Percentiles rank a stretch among this genome's conserved stretches.
These are phyloP conservation scores for Lipomyces mesembrius DNA, from an alignment of 805 yeast genomes.

Conservation along the genomic window DNA sequence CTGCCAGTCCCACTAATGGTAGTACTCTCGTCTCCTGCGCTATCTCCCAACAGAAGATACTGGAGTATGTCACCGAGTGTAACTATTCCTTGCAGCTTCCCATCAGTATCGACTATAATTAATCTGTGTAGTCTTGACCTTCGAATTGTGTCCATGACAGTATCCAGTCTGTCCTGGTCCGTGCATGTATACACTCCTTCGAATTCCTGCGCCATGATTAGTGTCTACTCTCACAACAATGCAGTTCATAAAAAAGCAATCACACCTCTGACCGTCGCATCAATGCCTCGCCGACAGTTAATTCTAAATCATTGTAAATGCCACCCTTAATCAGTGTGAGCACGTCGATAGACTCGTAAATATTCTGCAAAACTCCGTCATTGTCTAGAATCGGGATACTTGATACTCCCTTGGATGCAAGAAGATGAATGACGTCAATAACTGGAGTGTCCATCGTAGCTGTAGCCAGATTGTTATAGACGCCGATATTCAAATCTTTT, in stretches of 20 bases:
- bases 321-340: constrained; percentile 92
- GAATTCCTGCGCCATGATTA: constrained; percentile 57
- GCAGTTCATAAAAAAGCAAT: neutral
- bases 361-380: constrained; percentile 70
- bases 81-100: constrained; percentile 75
- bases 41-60: constrained; percentile 72
- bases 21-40: neutral
- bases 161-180: constrained; percentile 78
- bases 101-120: constrained; percentile 80
- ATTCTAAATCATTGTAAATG: constrained; percentile 82
- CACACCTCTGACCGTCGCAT: constrained; percentile 77
- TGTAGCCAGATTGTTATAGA: constrained; percentile 63
- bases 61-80: constrained; percentile 88
- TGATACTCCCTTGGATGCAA: constrained; percentile 80
- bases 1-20: neutral
- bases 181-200: constrained; percentile 98
- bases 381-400: constrained; percentile 93
- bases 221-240: neutral
- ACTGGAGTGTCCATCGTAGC: constrained; percentile 92
- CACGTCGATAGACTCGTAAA: constrained; percentile 95
- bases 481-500: constrained; percentile 67
- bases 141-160: constrained; percentile 90
- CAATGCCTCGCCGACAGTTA: constrained; percentile 94
- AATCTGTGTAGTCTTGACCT: constrained; percentile 89
- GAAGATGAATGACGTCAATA: constrained; percentile 82